These are phyloP conservation scores for Aspergillus amoenus DNA, from an alignment of 2,329 filamentous ascomycete species.

Conservation along the genomic window DNA sequence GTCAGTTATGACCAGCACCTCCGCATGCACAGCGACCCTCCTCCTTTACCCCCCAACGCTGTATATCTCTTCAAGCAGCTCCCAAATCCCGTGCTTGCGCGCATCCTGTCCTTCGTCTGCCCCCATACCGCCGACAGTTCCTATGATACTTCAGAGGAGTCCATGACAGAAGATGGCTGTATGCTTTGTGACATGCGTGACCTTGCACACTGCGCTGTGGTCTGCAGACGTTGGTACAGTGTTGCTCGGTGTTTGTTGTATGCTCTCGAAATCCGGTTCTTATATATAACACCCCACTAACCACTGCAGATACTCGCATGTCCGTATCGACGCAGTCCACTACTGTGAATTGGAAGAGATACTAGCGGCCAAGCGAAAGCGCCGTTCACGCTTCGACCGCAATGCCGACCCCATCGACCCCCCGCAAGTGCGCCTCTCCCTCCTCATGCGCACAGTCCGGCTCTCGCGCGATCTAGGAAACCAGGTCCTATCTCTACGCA, in stretches of 20 bases:
- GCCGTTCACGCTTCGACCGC: slow-evolving; percentile 68
- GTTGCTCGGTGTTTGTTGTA: slow-evolving; percentile 63
- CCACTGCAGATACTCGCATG: slow-evolving; percentile 70
- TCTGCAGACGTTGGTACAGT: slow-evolving; percentile 69
- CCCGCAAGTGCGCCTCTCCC: slow-evolving; percentile 69
- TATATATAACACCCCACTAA: slow-evolving; percentile 7
- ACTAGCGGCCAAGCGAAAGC: slow-evolving; percentile 75
- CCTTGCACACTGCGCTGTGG: slow-evolving; percentile 74
- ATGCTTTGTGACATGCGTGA: slow-evolving; percentile 94
- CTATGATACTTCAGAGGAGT: slow-evolving; percentile 81
- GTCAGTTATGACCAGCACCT: slow-evolving; percentile 22
- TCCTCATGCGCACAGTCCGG: slow-evolving; percentile 79
- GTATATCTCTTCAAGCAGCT: slow-evolving; percentile 53
- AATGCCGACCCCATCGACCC: slow-evolving; percentile 81
- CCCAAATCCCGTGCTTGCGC: slow-evolving; percentile 67
- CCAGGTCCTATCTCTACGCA: slow-evolving; percentile 76
- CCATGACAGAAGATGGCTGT: slow-evolving; percentile 74
- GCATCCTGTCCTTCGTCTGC: slow-evolving; percentile 79
- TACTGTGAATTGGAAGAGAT: slow-evolving; percentile 87
- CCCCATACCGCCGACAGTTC: slow-evolving; percentile 75
- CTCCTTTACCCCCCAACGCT: slow-evolving; percentile 19
- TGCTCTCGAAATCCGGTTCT: slow-evolving; percentile 8
- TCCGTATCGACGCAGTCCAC: slow-evolving; percentile 91
- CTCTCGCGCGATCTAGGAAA: slow-evolving; percentile 70
- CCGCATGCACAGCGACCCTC: slow-evolving; percentile 19